phyloP scores from a whole-genome alignment of 495 filamentous ascomycete species.

The Cudoniella acicularis region DNA sequence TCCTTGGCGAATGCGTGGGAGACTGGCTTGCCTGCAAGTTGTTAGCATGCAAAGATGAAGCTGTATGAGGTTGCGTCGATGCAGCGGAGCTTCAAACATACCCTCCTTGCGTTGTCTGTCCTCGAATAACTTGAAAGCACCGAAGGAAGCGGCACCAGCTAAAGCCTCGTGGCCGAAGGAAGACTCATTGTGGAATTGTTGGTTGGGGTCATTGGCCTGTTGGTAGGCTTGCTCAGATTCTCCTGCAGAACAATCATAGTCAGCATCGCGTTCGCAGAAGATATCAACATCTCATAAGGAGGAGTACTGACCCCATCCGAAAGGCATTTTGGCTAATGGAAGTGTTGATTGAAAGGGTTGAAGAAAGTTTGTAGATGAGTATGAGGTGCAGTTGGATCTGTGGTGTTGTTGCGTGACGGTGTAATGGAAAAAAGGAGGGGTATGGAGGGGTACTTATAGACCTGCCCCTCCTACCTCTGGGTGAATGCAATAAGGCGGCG shows the following conservation, averaged over 20 bases:
- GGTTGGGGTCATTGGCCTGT: conserved; percentile 35
- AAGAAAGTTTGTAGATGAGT: not conserved
- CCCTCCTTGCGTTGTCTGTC: conserved; percentile 70
- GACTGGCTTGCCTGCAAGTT: conserved; percentile 58
- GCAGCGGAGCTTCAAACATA: conserved; percentile 27
- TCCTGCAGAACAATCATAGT: conserved; percentile 6
- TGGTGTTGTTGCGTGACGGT: not conserved
- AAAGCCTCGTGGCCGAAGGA: conserved; percentile 70
- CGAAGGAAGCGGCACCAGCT: conserved; percentile 74
- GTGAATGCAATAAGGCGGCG: not conserved
- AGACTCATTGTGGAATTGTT: conserved; percentile 55
- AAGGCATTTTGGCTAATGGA: conserved; percentile 22
- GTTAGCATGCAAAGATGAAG: not conserved
- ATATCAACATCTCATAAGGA: no score
- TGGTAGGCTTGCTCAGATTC: conserved; percentile 50
- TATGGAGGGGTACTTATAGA: not conserved
- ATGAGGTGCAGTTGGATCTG: not conserved
- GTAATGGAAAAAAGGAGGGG: not conserved
- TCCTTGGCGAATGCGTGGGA: conserved; percentile 77
- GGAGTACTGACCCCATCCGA: conserved; percentile 24
- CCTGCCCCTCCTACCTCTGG: not conserved
- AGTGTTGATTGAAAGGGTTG: not conserved
- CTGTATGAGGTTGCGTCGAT: no score
- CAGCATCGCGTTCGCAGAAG: no score
- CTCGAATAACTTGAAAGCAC: conserved; percentile 76